Base-by-base conservation (phyloP, 768 basidiomycete species). In the Podaxis rugospora region DNA sequence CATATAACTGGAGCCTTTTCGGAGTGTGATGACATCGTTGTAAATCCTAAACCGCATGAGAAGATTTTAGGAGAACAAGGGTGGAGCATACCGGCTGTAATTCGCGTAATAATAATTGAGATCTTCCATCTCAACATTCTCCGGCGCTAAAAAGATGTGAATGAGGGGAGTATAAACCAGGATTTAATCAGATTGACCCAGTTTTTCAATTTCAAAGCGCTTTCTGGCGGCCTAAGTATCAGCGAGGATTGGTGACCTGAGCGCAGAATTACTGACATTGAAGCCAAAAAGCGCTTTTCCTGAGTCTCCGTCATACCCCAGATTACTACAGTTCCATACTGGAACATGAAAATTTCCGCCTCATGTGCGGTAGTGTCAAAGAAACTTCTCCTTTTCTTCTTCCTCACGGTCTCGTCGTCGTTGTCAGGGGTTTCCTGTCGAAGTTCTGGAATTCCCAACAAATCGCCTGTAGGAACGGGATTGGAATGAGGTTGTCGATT, bases 231-330 rank as follows among this genome's bases (percentile, higher is more conserved):
- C 52, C 18, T 44, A 28, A 52, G 55, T 61, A 63, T 64, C 37
- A 65, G 66, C 62, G 61, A 62, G 21, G 63, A 53, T 61, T 10
- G 21, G 44, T 59, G 39, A 39, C 40, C 51, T 54, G 46, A 56
- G 35, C 53, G 50, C 25, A 36, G 52, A 49, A 40, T 52, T 28
- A 78, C 92, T 74, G 68, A 95, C 95, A 98, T 83, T 21, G 94
- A 95, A 27, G 90, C 86, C 63, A 98, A 75, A 68, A 98, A 94
- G 7, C 94, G 81, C 71, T 84, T 90, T 77, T 98, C 95, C 68
- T 97, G 92, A 4, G 85, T 78, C 70, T 97, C 93, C 40, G 92
- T 89, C 95, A 98, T 97, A 25, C 95, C 95, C 95, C 95, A 98
- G 55, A 96, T 92, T 25, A 98, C 95, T 27, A 96, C 91, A 0